Conservation (phyloP, 2,329 filamentous ascomycete genomes). For the Diplodia mutila region DNA sequence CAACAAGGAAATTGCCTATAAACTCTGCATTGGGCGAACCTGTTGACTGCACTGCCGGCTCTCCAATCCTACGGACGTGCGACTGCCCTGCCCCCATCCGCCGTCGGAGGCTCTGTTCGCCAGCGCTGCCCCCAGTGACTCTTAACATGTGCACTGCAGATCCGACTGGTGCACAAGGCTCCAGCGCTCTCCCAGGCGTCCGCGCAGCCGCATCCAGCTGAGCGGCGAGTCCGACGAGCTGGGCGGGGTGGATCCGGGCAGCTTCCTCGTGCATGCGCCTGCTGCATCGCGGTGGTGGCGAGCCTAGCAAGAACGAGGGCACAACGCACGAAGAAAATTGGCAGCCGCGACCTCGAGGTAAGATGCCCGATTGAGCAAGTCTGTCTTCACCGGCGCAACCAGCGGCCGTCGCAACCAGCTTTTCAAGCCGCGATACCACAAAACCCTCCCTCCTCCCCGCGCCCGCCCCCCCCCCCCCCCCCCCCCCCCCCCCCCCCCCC, state of each 20-base stretch:
- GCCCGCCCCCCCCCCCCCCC: not conserved
- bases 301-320: slow-evolving; percentile 9
- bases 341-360: slow-evolving; percentile 12
- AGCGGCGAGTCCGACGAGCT: slow-evolving; percentile 12
- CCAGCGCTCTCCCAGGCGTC: not conserved
- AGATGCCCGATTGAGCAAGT: slow-evolving; percentile 18
- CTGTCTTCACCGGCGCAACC: slow-evolving; percentile 11
- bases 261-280: slow-evolving; percentile 5
- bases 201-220: slow-evolving; percentile 3
- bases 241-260: not conserved
- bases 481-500: not conserved
- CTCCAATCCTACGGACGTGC: slow-evolving; percentile 12
- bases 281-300: not conserved
- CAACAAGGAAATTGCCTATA: slow-evolving; percentile 15
- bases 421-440: not conserved
- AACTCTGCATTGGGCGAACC: slow-evolving; percentile 14
- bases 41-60: slow-evolving; percentile 5
- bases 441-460: not conserved
- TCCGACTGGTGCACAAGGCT: slow-evolving; percentile 7
- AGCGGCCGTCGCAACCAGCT: not conserved
- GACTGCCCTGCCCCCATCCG: slow-evolving; percentile 8
- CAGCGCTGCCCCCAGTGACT: not conserved
- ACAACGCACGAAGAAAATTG: slow-evolving; percentile 13
- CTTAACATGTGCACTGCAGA: slow-evolving; percentile 16
- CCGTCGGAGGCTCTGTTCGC: slow-evolving; percentile 1